Evolutionary conservation across 1,284 basidiomycete genomes (phyloP).

Genomic region (Cryptococcus amylolentus): DNA sequence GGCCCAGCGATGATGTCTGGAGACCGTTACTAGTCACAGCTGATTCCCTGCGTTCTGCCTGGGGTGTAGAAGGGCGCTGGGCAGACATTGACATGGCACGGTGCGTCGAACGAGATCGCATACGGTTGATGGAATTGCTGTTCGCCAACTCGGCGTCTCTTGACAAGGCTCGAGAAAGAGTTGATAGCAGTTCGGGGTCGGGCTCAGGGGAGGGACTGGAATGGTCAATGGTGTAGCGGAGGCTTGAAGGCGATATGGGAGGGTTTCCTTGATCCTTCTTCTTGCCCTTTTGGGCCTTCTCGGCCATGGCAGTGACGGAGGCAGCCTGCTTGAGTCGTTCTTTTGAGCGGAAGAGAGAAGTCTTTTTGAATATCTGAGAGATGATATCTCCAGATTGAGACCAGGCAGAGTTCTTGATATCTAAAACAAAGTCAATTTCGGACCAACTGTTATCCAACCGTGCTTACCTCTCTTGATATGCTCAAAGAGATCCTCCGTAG

Average conservation of each 20-base stretch:
- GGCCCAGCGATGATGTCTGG: too few species aligned
- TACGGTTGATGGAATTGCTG: background rate
- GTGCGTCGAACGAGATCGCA: background rate
- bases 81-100: too few species aligned
- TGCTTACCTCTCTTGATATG: slow-evolving; percentile 72
- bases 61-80: too few species aligned
- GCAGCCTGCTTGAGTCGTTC: slow-evolving; percentile 33
- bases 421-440: slow-evolving; percentile 10
- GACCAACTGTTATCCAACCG: background rate
- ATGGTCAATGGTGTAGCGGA: slow-evolving; percentile 15
- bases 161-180: slow-evolving; percentile 11
- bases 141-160: background rate
- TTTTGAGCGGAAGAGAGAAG: slow-evolving; percentile 37
- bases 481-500: slow-evolving; percentile 78
- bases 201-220: slow-evolving; percentile 7
- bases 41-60: too few species aligned
- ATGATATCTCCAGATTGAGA: slow-evolving; percentile 48
- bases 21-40: too few species aligned
- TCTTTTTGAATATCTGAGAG: slow-evolving; percentile 46
- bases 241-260: slow-evolving; percentile 13
- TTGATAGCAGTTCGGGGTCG: slow-evolving; percentile 1
- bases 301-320: slow-evolving; percentile 7
- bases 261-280: background rate
- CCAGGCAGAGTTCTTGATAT: slow-evolving; percentile 46
- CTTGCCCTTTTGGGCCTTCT: slow-evolving; percentile 1